Conservation (phyloP, 2,329 filamentous ascomycete genomes). For the Paraphoma chrysanthemicola region DNA sequence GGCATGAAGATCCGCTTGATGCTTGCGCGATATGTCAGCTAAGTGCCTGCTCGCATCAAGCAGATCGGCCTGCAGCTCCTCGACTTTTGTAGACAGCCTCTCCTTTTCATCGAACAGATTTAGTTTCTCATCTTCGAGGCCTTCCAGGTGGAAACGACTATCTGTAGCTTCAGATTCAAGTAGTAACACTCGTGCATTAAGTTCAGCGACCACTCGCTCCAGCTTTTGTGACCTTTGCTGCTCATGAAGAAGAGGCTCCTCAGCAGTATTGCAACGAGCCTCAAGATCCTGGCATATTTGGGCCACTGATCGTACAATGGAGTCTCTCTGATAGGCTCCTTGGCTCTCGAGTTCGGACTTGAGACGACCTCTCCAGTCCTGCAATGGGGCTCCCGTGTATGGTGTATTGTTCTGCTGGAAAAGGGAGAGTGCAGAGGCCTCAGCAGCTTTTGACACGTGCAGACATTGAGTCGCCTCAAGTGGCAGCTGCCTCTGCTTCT, state of each 20-base stretch:
- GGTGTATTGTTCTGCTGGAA: conserved; percentile 52
- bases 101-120: conserved; percentile 43
- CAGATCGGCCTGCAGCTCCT: conserved; percentile 47
- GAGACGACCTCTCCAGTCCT: conserved; percentile 60
- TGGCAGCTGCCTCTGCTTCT: conserved; percentile 34
- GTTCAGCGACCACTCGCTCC: conserved; percentile 35
- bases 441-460: conserved; percentile 12
- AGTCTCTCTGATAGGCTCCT: conserved; percentile 52
- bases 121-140: conserved; percentile 47
- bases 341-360: conserved; percentile 50
- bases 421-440: conserved; percentile 28
- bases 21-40: conserved; percentile 30
- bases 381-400: conserved; percentile 33
- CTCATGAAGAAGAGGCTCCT: conserved; percentile 60
- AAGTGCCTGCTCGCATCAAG: conserved; percentile 44
- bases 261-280: conserved; percentile 60
- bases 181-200: conserved; percentile 46
- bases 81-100: conserved; percentile 38
- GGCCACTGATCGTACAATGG: conserved; percentile 57
- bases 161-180: conserved; percentile 37
- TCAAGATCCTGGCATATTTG: conserved; percentile 65
- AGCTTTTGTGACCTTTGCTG: conserved; percentile 44
- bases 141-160: conserved; percentile 38
- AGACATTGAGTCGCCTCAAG: conserved; percentile 16
- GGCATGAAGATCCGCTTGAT: conserved; percentile 27